phyloP scores from a whole-genome alignment of 345 rosid genomes.

The Populus tremula region DNA sequence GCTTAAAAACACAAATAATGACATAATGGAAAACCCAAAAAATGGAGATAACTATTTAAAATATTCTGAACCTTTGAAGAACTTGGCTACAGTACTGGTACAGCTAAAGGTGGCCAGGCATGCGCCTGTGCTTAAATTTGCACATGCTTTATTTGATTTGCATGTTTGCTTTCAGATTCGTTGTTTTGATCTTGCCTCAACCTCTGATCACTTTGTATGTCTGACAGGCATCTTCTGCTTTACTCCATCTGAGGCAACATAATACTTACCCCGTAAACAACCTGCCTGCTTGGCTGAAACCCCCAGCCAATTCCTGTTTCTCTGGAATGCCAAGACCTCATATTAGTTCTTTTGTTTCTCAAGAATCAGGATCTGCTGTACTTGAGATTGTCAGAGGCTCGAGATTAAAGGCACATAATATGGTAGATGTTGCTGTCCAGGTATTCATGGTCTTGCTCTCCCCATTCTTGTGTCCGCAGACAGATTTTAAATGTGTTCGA shows the following conservation, averaged over 20 bases:
- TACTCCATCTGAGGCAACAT: constrained; percentile 36
- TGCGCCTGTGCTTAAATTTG: constrained; percentile 43
- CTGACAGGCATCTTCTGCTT: constrained; percentile 56
- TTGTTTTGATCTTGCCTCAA: constrained; percentile 4
- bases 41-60: constrained; percentile 32
- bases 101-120: constrained; percentile 52
- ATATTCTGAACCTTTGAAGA: constrained; percentile 48
- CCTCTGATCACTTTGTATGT: constrained; percentile 18
- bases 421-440: constrained; percentile 92
- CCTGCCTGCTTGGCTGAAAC: constrained; percentile 43
- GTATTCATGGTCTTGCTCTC: constrained; percentile 28
- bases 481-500: not conserved
- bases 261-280: constrained; percentile 33
- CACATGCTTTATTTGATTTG: constrained; percentile 9
- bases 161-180: not conserved
- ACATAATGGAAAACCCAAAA: constrained; percentile 35
- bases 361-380: constrained; percentile 65
- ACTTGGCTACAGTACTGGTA: constrained; percentile 42
- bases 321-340: constrained; percentile 29
- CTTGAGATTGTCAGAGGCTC: constrained; percentile 68
- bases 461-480: not conserved
- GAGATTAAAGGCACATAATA: constrained; percentile 58
- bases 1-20: constrained; percentile 39
- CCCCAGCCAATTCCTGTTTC: constrained; percentile 25
- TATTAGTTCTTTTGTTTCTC: constrained; percentile 33